Conservation (phyloP, 225 moss, liverwort and hornwort species). For the Ulota crispa region DNA sequence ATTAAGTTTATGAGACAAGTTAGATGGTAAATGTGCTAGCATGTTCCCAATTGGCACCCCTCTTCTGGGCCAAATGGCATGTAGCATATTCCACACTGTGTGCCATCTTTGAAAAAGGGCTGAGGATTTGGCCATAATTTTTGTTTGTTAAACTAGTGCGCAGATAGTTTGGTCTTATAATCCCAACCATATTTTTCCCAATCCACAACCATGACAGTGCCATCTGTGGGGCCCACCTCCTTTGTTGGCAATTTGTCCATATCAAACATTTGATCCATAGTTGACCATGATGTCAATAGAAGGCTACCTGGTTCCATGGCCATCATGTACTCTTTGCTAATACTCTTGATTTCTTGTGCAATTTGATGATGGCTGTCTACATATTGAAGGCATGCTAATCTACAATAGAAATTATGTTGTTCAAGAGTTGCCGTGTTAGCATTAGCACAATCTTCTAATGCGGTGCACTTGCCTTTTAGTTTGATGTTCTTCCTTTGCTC, state of each 20-base stretch:
- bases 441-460: too few relatives aligned
- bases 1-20: not conserved
- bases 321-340: too few relatives aligned
- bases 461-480: too few relatives aligned
- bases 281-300: too few relatives aligned
- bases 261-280: not conserved
- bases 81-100: not conserved
- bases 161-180: not conserved
- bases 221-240: not conserved
- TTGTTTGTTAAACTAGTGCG: accelerated
- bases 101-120: not conserved
- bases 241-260: not conserved
- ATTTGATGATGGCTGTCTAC: too few relatives aligned
- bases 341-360: too few relatives aligned
- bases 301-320: too few relatives aligned
- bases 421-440: too few relatives aligned
- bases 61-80: not conserved
- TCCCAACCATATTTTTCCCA: not conserved
- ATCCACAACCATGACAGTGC: not conserved
- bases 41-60: not conserved
- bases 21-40: not conserved
- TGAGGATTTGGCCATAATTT: not conserved
- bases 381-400: too few relatives aligned
- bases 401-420: too few relatives aligned
- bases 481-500: too few relatives aligned